Conservation (phyloP, 805 yeast species). For the Candida multigemmis region DNA sequence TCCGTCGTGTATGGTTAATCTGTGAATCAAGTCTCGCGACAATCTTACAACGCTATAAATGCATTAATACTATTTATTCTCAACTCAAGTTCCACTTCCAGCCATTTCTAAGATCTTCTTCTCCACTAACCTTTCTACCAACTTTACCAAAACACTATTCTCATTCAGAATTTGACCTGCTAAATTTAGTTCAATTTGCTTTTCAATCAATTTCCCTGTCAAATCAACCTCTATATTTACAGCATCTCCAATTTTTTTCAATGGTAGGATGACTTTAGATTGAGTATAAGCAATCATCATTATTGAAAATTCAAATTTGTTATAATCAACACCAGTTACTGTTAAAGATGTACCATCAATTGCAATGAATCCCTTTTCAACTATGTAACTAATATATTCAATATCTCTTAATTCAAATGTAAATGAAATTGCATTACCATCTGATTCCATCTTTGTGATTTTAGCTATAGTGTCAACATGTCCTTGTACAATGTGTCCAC, state of each 20-base stretch:
- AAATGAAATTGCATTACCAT: slow-evolving; percentile 69
- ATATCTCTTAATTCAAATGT: slow-evolving; percentile 65
- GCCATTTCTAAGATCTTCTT: slow-evolving; percentile 12
- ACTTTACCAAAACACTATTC: slow-evolving; percentile 38
- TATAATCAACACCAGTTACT: slow-evolving; percentile 67
- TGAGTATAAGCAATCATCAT: slow-evolving; percentile 93
- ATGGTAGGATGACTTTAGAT: slow-evolving; percentile 63
- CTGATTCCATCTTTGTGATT: slow-evolving; percentile 44
- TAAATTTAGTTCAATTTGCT: slow-evolving; percentile 61
- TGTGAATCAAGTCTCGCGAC: no score
- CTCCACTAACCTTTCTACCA: slow-evolving; percentile 31
- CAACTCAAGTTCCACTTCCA: no score
- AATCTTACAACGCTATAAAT: no score
- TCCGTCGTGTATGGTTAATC: no score
- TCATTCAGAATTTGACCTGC: slow-evolving; percentile 42
- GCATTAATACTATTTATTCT: no score
- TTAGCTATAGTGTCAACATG: slow-evolving; percentile 87
- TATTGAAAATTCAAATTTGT: slow-evolving; percentile 52
- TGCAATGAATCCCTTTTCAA: slow-evolving; percentile 90
- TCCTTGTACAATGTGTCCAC: slow-evolving; percentile 98
- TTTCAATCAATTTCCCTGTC: slow-evolving; percentile 84
- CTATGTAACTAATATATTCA: slow-evolving; percentile 62
- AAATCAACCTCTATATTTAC: slow-evolving; percentile 94
- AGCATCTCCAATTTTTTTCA: slow-evolving; percentile 47
- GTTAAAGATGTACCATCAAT: slow-evolving; percentile 93